These are phyloP conservation scores for Myotisia sp. DNA, from an alignment of 2,329 filamentous ascomycete species.

Conservation along the genomic window DNA sequence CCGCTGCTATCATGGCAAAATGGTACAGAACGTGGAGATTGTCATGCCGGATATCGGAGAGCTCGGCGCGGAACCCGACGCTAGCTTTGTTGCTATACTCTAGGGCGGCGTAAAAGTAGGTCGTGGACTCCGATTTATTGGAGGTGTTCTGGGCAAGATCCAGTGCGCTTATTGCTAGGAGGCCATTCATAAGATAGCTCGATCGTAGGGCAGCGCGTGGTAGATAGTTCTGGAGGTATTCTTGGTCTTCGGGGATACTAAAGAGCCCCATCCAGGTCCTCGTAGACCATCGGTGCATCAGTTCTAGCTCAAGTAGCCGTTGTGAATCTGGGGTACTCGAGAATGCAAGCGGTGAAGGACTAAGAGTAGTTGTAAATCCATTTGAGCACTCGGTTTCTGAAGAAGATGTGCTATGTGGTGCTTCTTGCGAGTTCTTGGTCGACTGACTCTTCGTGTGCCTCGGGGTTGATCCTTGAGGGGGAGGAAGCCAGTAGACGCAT, in stretches of 20 bases:
- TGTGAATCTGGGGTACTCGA: neutral
- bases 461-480: too few species aligned
- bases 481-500: too few species aligned
- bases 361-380: neutral
- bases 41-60: neutral
- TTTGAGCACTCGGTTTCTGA: neutral
- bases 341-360: neutral
- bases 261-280: neutral
- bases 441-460: neutral
- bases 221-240: neutral
- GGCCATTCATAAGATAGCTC: neutral
- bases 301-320: neutral
- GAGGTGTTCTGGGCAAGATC: neutral
- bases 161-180: neutral
- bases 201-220: neutral
- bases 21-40: neutral
- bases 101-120: neutral
- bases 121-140: neutral
- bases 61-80: neutral
- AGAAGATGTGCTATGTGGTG: neutral
- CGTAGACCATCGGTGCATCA: slow-evolving; percentile 2
- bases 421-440: neutral
- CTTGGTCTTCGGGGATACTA: neutral
- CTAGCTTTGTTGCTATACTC: neutral
- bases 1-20: neutral